Evolutionary conservation across 257 asterid genomes (phyloP).

Genomic region (Solanum arcanum): DNA sequence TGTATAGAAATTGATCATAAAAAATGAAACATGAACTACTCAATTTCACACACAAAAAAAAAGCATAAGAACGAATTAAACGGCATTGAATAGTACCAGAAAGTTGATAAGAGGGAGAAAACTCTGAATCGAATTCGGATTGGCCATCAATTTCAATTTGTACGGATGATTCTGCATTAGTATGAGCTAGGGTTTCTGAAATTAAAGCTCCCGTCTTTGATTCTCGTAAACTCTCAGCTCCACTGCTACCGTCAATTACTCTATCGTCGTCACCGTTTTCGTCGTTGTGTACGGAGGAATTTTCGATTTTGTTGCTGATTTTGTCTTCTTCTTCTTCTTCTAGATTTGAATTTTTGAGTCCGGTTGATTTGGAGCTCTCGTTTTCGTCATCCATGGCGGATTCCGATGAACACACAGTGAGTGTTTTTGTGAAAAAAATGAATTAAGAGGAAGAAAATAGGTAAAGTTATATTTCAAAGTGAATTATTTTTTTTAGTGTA

Average conservation of each 20-base stretch:
- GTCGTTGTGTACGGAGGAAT: not conserved
- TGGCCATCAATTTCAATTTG: not conserved
- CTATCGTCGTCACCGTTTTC: not conserved
- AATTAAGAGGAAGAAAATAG: not conserved
- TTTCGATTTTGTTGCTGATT: not conserved
- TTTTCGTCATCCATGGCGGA: slow-evolving; percentile 13
- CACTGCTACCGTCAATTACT: not conserved
- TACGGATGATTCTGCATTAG: not conserved
- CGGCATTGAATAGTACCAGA: not conserved
- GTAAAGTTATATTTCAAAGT: not conserved
- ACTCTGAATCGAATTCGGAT: not conserved
- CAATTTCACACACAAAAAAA: not conserved
- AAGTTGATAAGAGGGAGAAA: not conserved
- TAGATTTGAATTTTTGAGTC: not conserved
- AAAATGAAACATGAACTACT: not conserved
- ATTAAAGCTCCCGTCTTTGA: not conserved
- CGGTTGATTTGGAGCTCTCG: not conserved
- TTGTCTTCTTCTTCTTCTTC: not conserved
- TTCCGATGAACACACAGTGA: not conserved
- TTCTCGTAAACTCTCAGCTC: not conserved
- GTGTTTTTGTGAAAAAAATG: not conserved
- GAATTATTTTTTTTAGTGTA: not conserved
- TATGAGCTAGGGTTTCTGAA: not conserved
- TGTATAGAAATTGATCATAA: not conserved
- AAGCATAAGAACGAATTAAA: not conserved